Base-by-base conservation (phyloP, 2,329 filamentous ascomycete genomes). In the Trichoderma cornu-damae region DNA sequence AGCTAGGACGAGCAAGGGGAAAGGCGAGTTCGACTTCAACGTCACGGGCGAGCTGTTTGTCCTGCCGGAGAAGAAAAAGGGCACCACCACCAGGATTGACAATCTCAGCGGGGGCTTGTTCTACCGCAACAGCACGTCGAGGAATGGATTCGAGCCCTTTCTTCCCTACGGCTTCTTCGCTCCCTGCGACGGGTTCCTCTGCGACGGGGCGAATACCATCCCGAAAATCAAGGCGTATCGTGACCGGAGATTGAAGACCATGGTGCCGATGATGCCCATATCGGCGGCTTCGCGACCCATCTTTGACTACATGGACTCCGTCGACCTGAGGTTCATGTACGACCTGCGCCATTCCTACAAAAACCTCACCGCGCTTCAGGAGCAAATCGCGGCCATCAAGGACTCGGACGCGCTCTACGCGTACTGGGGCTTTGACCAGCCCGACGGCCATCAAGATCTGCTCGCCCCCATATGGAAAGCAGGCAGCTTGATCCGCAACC, bases 371-470 rank as follows among this genome's bases (percentile, higher is more conserved):
- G 72, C 72, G 49, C 70, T 77, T 0, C 61, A 63, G 24, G 62
- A 68, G 58, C 72, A 77, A 28, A 72, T 77, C 30, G 67, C 70
- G 1, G 68, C 70, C 3, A 71, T 74, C n/a, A 73, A 71, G 46
- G 64, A 73, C 57, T 70, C 71, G 56, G 66, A 71, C 0, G 72
- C 70, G 9, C 62, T 78, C 1, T 77, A 77, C 49, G 70, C 73
- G 3, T 79, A 78, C 60, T 78, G 75, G 73, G 73, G 68, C 6
- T 70, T 72, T 2, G 77, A 79, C 52, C 75, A 79, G 73, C 24
- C 81, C 4, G 82, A 84, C 64, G 82, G 82, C 18, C 75, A 75
- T 67, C 75, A 80, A 56, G 76, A 84, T 62, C 76, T 81, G 5
- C 75, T 84, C 56, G 72, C 78, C 58, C 73, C 73, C 0, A 75